Evolutionary conservation across 2,329 filamentous ascomycete species (phyloP).

Genomic region (Onygenales sp.): DNA sequence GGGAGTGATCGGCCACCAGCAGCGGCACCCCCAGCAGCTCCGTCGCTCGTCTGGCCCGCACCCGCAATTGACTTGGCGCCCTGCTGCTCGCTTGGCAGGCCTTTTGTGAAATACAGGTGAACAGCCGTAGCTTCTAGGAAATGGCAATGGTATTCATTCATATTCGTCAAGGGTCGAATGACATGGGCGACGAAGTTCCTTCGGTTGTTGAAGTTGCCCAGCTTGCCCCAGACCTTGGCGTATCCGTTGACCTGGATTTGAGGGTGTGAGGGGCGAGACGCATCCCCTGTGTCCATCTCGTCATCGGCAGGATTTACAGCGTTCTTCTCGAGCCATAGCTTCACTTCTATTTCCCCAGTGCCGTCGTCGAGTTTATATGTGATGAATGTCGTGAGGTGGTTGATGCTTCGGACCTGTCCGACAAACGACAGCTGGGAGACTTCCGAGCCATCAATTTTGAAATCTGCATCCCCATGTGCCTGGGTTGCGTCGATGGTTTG

Average conservation of each 20-base stretch:
- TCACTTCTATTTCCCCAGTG: slow-evolving; percentile 78
- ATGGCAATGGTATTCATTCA: slow-evolving; percentile 91
- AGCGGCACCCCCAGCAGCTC: slow-evolving; percentile 18
- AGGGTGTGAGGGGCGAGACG: slow-evolving; percentile 38
- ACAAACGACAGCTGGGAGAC: slow-evolving; percentile 74
- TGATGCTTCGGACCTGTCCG: slow-evolving; percentile 81
- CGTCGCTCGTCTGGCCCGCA: slow-evolving; percentile 26
- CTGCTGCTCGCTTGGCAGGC: slow-evolving; percentile 44
- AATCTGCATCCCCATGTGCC: slow-evolving; percentile 63
- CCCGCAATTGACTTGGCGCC: slow-evolving; percentile 31
- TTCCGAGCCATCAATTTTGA: slow-evolving; percentile 70
- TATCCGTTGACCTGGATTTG: slow-evolving; percentile 65
- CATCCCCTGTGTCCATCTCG: slow-evolving; percentile 34
- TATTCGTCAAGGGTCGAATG: slow-evolving; percentile 69
- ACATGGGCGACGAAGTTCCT: slow-evolving; percentile 70
- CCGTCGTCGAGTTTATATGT: slow-evolving; percentile 93
- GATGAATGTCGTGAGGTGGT: slow-evolving; percentile 78
- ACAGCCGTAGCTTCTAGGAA: slow-evolving; percentile 81
- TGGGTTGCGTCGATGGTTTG: slow-evolving; percentile 79
- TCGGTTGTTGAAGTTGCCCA: slow-evolving; percentile 79
- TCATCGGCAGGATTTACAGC: slow-evolving; percentile 35
- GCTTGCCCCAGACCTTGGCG: slow-evolving; percentile 73
- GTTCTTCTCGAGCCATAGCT: slow-evolving; percentile 37
- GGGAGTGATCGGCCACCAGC: slow-evolving; percentile 28
- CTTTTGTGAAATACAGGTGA: slow-evolving; percentile 73